phyloP scores from a whole-genome alignment of 2,329 filamentous ascomycete species.

The Orbilia brochopaga region DNA sequence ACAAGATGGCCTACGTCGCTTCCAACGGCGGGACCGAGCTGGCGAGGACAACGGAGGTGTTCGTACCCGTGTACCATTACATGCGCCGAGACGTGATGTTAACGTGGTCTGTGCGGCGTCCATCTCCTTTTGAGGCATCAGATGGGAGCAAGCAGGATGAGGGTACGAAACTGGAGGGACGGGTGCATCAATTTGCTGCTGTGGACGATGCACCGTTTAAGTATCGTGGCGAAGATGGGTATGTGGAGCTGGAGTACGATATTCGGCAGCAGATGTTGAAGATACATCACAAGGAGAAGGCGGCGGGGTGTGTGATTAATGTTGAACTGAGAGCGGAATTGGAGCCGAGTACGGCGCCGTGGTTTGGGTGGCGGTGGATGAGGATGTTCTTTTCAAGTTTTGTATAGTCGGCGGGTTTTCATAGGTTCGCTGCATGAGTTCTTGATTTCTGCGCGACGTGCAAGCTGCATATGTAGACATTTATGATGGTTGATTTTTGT shows the following conservation, averaged over 20 bases:
- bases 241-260: conserved; percentile 34
- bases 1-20: conserved; percentile 57
- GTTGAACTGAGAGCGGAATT: conserved; percentile 38
- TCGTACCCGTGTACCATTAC: conserved; percentile 60
- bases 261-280: conserved; percentile 38
- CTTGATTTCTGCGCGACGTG: no score
- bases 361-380: conserved; percentile 35
- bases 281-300: conserved; percentile 34
- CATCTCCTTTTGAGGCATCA: conserved; percentile 6
- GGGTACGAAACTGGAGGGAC: not conserved
- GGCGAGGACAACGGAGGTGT: conserved; percentile 58
- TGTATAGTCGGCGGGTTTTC: conserved; percentile 18
- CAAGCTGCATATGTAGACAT: no score
- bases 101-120: conserved; percentile 30
- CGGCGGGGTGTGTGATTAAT: conserved; percentile 24
- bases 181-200: conserved; percentile 29
- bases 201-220: conserved; percentile 45
- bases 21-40: conserved; percentile 40
- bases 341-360: conserved; percentile 42
- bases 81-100: conserved; percentile 57
- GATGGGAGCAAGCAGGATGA: conserved; percentile 1
- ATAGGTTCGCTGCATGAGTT: no score
- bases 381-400: conserved; percentile 44
- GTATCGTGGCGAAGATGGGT: conserved; percentile 33
- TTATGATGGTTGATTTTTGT: no score